Evolutionary conservation across 1,139 yeast genomes (phyloP), one percentile per base, ranked within the genome.

Genomic region (Pichia sp.): DNA sequence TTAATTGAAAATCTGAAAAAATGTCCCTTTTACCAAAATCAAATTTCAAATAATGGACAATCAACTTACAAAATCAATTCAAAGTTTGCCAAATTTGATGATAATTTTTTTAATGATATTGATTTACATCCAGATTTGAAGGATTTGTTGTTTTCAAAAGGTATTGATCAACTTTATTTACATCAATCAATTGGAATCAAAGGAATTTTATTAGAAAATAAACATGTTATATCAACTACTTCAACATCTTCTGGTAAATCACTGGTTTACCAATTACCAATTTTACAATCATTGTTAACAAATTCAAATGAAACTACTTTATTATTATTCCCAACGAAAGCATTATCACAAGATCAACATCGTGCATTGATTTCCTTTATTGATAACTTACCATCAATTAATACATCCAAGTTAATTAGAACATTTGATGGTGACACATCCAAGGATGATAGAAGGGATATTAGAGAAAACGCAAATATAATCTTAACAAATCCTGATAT

Each of bases 231-330:
- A 43, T 83, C 91, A 1, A 84, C 96, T 25, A 95, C 99, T 0
- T 82, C 97, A 0, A 93, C 99, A 0, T 89, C 97, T 1, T 89
- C 97, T 0, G 99, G 99, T 44, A 93, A 93, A 62, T 90, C 98
- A 0, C 71, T 93, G 51, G 86, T 95, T 34, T 93, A 90, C 64
- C 99, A 93, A 67, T 69, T 90, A 2, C 96, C 98, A 0, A 88
- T 93, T 5, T 67, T 91, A 11, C 71, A 76, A 50, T 68, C 74
- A 5, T 61, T 83, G 6, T 70, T 74, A 38, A 59, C 63, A 8
- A 78, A 80, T 51, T 77, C 79, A 5, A 75, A 79, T 8, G 70
- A 87, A 0, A 87, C 96, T 0, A 89, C 96, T 3, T 75, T 95
- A 71, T 89, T 87, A 61, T 83, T 93, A 10, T 93, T 93, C 62